Evolutionary conservation across 306 rosid genomes (phyloP), one percentile per base, ranked within the genome.

Genomic region (Cyclanthera cordifolia): DNA sequence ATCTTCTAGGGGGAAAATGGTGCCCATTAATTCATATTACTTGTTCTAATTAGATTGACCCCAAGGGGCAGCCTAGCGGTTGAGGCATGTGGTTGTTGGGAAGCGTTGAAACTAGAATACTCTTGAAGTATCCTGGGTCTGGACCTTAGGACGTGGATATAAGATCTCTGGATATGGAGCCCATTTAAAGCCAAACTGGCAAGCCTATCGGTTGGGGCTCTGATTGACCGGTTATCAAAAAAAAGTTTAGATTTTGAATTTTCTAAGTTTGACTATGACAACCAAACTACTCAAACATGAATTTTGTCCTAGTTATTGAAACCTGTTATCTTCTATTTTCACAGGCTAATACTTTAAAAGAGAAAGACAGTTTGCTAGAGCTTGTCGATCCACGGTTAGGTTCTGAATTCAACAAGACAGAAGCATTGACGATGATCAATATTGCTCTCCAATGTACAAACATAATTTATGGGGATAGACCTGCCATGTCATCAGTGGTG

Each of bases 361-460:
- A 78, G 52, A 60, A 61, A 57, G 81, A 70, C 0, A 72, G 63
- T 70, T 51, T 76, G 23, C 16, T 76, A 57, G 86, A 82, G 58
- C 79, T 82, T 1, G 78, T 82, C 32, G 85, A 82, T 64, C 24
- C 52, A 51, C 82, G 77, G 41, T 66, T 85, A 49, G 78, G 81
- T 28, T 47, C 64, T 20, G 73, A 72, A 16, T 78, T 79, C 53
- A 65, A 75, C 55, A 19, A 78, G 58, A 58, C 73, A 19, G 79
- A 80, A 25, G 85, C 70, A 27, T 71, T 68, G 20, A 37, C 54
- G 1, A 82, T 77, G 77, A 77, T 86, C 73, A 75, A 77, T 24
- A 53, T 81, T 24, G 83, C 82, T 63, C 81, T 83, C 3, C 59
- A 72, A 14, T 83, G 84, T 73, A 73, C 83, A 8, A 72, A 78